A percentile compares a stretch with the other conserved stretches of the same genome.
Conservation (phyloP, 176 grass and related monocot species). For the Lolium perenne region DNA sequence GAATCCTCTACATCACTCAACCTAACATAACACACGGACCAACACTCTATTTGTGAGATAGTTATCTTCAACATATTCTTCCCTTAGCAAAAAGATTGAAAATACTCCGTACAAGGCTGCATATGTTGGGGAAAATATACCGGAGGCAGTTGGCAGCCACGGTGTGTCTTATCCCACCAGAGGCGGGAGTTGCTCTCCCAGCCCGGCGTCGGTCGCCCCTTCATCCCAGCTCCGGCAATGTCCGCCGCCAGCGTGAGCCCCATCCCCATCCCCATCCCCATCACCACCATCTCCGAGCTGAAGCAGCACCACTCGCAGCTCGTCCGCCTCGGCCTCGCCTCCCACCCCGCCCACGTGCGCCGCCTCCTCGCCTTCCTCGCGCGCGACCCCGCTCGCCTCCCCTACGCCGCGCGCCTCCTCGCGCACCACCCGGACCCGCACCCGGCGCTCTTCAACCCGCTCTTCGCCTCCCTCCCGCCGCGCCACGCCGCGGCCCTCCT, state of each 20-base stretch:
- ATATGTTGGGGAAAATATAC: no score
- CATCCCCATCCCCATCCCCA: constrained; percentile 50
- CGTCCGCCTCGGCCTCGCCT: constrained; percentile 62
- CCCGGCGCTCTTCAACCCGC: constrained; percentile 70
- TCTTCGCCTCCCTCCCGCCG: constrained; percentile 57
- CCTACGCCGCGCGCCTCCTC: constrained; percentile 65
- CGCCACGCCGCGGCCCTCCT: constrained; percentile 39
- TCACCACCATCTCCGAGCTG: constrained; percentile 64
- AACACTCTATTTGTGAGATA: no score
- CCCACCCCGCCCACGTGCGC: constrained; percentile 45
- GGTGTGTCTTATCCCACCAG: background rate
- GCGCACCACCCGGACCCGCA: constrained; percentile 65
- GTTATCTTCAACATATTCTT: no score
- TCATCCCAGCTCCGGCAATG: constrained; percentile 31
- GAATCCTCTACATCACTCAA: no score
- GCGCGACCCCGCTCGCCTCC: constrained; percentile 51
- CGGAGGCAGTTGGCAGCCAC: no score
- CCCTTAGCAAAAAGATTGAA: no score
- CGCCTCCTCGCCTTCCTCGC: constrained; percentile 71
- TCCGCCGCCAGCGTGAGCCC: constrained; percentile 13
- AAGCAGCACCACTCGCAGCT: constrained; percentile 69
- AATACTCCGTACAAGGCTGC: no score
- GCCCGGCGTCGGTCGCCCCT: background rate
- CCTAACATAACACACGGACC: no score
- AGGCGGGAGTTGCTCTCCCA: background rate